Evolutionary conservation across 148 eudicot genomes (phyloP), one percentile per base, ranked within the genome.

Genomic region (Mesembryanthemum crystallinum): DNA sequence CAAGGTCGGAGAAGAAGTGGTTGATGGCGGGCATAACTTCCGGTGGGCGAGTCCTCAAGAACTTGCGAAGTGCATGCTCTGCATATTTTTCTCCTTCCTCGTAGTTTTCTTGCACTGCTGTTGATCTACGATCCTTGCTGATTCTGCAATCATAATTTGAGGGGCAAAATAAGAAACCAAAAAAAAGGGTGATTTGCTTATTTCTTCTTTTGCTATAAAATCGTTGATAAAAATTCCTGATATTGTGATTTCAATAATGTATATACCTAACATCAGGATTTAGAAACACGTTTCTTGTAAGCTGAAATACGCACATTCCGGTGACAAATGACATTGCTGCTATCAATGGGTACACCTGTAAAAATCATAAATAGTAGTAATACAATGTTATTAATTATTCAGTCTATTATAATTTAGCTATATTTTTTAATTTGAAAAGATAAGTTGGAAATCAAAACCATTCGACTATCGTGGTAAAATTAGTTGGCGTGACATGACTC

Each of bases 261-360:
- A n/a, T 39, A 30, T 79, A 93, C 98, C 96, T 93, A 63, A 93
- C 97, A 69, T 89, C 97, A 68, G 97, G 97, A 75, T 93, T 91
- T 51, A 81, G 76, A 66, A 93, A 55, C 0, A 91, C 68, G 69
- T 93, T 89, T 64, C 98, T 88, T 13, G 97, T 87, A 6, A 93
- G 91, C 80, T 88, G 91, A 75, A 93, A 93, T 69, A 93, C 32
- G 75, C 88, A 85, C 91, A 91, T 87, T 1, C 97, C 81, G 0
- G 91, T 82, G 4, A 91, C 98, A 71, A 91, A 93, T 0, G 87
- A 79, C 98, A 93, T 91, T 29, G 98, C 98, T 57, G 90, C 98
- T 85, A 93, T 76, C 13, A 93, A 82, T 67, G 98, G 98, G 78
- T 91, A 91, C 1, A 91, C 97, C 98, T 93, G 86, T 60, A 15